Base-by-base conservation (phyloP, 2,329 filamentous ascomycete genomes). In the Aspergillus sp. region DNA sequence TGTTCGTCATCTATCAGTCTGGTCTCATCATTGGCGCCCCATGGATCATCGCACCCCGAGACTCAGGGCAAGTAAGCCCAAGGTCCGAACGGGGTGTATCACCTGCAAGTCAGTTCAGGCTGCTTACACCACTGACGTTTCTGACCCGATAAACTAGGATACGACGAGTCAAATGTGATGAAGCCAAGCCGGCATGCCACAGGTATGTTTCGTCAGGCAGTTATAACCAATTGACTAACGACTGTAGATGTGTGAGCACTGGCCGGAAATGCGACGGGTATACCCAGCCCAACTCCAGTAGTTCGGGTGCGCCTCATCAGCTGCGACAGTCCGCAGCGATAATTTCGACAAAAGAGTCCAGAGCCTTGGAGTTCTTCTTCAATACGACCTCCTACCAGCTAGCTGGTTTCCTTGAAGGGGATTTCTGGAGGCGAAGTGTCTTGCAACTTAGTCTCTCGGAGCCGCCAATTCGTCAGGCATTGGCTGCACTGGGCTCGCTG, bases 351-450 rank as follows among this genome's bases (percentile, higher is more conserved):
- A 39, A 18, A 8, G 64, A 66, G 41, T 48, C 55, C 8, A 55
- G 48, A 9, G 62, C 62, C 5, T 54, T 66, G 15, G 61, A 79
- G 17, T 76, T 79, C 64, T 76, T 76, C 47, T 81, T 82, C 8
- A 73, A 80, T 24, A 83, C 84, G 43, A 88, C 87, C 0, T 83
- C 85, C 1, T 81, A 75, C 47, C 85, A 87, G 64, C 74, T 89
- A 6, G 87, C 86, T 0, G 86, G 87, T 12, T 89, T 86, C 67
- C 89, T 89, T 59, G 84, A 88, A 66, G 83, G 81, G 18, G 77
- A 81, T 2, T 89, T 89, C 66, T 89, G 86, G 86, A 85, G 80
- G 1, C 77, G 80, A 43, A 81, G 82, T 34, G 85, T 89, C 2
- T 70, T 89, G 9, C 83, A 85, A 63, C 85, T 86, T 68, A 88